A percentile compares a stretch with the other conserved stretches of the same genome.
Conservation (phyloP, 495 filamentous ascomycete genomes). For the Astrothelium subdiscretum region DNA sequence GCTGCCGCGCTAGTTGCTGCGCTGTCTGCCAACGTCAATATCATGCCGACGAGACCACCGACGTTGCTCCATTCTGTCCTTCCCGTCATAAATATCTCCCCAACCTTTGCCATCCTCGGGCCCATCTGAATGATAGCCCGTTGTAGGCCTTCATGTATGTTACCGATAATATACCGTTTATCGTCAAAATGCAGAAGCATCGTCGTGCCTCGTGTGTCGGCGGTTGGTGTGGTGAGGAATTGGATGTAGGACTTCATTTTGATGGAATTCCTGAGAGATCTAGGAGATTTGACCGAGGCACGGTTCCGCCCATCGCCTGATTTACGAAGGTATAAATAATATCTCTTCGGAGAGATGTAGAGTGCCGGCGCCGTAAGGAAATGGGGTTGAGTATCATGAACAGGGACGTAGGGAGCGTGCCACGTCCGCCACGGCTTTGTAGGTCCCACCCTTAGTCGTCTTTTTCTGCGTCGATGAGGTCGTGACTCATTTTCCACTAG, state of each 20-base stretch:
- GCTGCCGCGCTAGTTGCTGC: conserved; percentile 26
- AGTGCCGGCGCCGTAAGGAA: background rate
- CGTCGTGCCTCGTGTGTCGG: conserved; percentile 74
- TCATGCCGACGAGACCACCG: conserved; percentile 74
- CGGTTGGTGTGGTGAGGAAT: conserved; percentile 72
- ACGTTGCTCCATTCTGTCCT: conserved; percentile 57
- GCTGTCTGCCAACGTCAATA: conserved; percentile 68
- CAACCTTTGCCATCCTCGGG: conserved; percentile 44
- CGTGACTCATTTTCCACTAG: background rate
- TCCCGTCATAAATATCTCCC: conserved; percentile 73
- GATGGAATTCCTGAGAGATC: background rate
- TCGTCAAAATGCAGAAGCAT: conserved; percentile 66
- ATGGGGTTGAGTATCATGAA: background rate
- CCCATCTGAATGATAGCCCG: conserved; percentile 59
- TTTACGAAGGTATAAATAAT: background rate
- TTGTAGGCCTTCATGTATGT: conserved; percentile 73
- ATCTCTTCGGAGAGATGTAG: background rate
- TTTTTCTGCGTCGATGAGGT: background rate
- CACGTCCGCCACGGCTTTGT: background rate
- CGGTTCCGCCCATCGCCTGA: background rate
- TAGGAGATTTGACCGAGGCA: background rate
- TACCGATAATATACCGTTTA: conserved; percentile 80
- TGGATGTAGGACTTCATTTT: conserved; percentile 61
- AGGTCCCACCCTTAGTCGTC: background rate
- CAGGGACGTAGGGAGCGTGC: background rate